Percentiles rank a stretch among this genome's conserved stretches.
These are phyloP conservation scores for Pythium grandisporangium DNA, from an alignment of 352 stramenopile genomes.

Conservation along the genomic window DNA sequence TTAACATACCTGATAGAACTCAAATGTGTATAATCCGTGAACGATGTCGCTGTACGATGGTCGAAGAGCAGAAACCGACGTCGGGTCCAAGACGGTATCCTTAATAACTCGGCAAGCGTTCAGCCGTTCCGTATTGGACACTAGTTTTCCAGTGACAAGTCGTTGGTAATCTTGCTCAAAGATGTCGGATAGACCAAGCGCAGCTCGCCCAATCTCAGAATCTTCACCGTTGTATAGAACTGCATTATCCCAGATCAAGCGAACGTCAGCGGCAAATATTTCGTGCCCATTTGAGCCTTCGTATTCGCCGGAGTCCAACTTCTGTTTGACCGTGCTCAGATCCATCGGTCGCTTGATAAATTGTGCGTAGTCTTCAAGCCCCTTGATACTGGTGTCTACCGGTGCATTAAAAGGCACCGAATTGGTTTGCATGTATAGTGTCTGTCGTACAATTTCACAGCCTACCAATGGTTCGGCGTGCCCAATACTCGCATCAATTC, in stretches of 20 bases:
- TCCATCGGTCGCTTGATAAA: slow-evolving; percentile 88
- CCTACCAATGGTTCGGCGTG: slow-evolving; percentile 64
- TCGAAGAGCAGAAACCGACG: slow-evolving; percentile 16
- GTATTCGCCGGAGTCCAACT: slow-evolving; percentile 65
- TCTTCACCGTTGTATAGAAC: slow-evolving; percentile 74
- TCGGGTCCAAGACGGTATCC: slow-evolving; percentile 16
- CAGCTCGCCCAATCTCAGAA: slow-evolving; percentile 59
- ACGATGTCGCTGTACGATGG: slow-evolving; percentile 46
- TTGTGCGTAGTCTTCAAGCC: slow-evolving; percentile 80
- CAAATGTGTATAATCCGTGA: slow-evolving; percentile 55
- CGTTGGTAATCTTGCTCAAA: slow-evolving; percentile 78
- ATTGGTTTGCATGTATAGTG: slow-evolving; percentile 76
- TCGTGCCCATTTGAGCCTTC: slow-evolving; percentile 47
- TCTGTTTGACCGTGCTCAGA: slow-evolving; percentile 80
- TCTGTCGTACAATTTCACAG: slow-evolving; percentile 73
- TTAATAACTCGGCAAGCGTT: slow-evolving; percentile 22
- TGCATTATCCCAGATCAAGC: slow-evolving; percentile 82
- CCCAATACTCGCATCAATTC: slow-evolving; percentile 62
- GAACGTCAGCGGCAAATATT: slow-evolving; percentile 62
- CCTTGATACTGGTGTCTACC: slow-evolving; percentile 69
- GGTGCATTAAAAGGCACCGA: slow-evolving; percentile 75
- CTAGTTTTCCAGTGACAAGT: slow-evolving; percentile 51
- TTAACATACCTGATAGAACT: slow-evolving; percentile 48
- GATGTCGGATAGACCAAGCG: slow-evolving; percentile 62
- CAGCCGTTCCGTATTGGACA: slow-evolving; percentile 42